Percentiles rank a stretch among this genome's conserved stretches.
Evolutionary conservation across 2,329 filamentous ascomycete species (phyloP).

Genomic region (Bipolaris bicolor): DNA sequence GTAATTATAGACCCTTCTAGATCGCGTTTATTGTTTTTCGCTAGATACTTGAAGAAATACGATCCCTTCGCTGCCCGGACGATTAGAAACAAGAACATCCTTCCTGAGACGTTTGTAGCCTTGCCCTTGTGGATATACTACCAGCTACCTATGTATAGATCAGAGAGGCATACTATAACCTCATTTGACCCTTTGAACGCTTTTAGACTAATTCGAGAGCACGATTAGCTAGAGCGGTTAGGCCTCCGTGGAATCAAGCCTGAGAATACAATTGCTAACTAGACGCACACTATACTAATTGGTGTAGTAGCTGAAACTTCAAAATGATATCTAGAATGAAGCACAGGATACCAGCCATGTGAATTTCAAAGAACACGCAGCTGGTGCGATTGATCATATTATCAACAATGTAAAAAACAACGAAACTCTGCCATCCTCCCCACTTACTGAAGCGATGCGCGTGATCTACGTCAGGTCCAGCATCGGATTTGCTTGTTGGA

Average conservation of each 20-base stretch:
- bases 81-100: slow-evolving; percentile 4
- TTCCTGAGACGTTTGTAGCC: not conserved
- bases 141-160: slow-evolving; percentile 14
- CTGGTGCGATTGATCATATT: not conserved
- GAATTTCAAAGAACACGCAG: not conserved
- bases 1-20: slow-evolving; percentile 10
- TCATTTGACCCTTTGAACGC: slow-evolving; percentile 7
- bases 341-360: slow-evolving; percentile 8
- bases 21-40: slow-evolving; percentile 13
- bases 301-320: slow-evolving; percentile 20
- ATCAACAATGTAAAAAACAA: not conserved
- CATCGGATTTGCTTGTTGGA: not conserved
- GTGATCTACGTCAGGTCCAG: not conserved
- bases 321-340: slow-evolving; percentile 10
- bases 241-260: slow-evolving; percentile 10
- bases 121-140: slow-evolving; percentile 8
- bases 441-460: not conserved
- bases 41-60: slow-evolving; percentile 6
- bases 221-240: slow-evolving; percentile 10
- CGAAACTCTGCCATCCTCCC: not conserved
- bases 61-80: not conserved
- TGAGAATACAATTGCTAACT: slow-evolving; percentile 13
- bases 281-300: slow-evolving; percentile 17
- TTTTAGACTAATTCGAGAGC: slow-evolving; percentile 14
- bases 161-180: slow-evolving; percentile 10